Percentiles rank a stretch among this genome's conserved stretches.
These are phyloP conservation scores for Tetracladium setigerum DNA, from an alignment of 495 filamentous ascomycete species.

Conservation along the genomic window DNA sequence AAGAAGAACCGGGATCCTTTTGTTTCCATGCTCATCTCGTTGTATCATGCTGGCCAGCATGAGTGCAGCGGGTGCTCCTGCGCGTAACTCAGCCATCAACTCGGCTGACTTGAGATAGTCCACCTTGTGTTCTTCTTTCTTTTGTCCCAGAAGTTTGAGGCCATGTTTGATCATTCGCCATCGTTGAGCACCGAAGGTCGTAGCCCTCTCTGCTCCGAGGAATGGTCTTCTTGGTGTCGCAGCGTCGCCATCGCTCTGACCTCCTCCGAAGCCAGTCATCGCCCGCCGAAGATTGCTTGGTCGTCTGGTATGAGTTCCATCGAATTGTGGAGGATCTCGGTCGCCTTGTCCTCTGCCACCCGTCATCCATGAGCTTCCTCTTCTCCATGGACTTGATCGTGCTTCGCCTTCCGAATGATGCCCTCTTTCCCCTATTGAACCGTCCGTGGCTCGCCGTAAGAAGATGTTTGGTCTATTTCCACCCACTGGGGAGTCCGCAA, in stretches of 20 bases:
- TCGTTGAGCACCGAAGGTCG: conserved; percentile 73
- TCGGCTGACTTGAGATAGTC: conserved; percentile 96
- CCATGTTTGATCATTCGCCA: conserved; percentile 85
- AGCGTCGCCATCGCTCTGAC: conserved; percentile 43
- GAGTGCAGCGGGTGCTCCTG: conserved; percentile 82
- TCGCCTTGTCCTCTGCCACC: conserved; percentile 42
- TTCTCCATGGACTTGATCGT: conserved; percentile 52
- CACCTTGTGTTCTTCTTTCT: conserved; percentile 72
- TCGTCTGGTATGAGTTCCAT: conserved; percentile 43
- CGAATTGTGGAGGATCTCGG: conserved; percentile 19
- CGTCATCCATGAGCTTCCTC: conserved; percentile 45
- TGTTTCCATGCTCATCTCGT: conserved; percentile 91
- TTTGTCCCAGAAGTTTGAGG: conserved; percentile 73
- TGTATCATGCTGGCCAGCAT: conserved; percentile 97
- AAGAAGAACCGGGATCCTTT: conserved; percentile 84
- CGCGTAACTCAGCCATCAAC: conserved; percentile 88
- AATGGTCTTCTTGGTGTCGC: conserved; percentile 41
- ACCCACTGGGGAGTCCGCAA: conserved; percentile 39
- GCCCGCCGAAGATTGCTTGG: conserved; percentile 63
- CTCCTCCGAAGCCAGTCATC: conserved; percentile 60
- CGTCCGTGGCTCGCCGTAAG: conserved; percentile 63
- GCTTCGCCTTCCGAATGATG: conserved; percentile 88
- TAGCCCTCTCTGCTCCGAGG: conserved; percentile 54
- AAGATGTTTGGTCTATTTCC: conserved; percentile 44
- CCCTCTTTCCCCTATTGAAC: conserved; percentile 54